Base-by-base conservation (phyloP, 2,329 filamentous ascomycete species). In the Drechslerella dactyloides region DNA sequence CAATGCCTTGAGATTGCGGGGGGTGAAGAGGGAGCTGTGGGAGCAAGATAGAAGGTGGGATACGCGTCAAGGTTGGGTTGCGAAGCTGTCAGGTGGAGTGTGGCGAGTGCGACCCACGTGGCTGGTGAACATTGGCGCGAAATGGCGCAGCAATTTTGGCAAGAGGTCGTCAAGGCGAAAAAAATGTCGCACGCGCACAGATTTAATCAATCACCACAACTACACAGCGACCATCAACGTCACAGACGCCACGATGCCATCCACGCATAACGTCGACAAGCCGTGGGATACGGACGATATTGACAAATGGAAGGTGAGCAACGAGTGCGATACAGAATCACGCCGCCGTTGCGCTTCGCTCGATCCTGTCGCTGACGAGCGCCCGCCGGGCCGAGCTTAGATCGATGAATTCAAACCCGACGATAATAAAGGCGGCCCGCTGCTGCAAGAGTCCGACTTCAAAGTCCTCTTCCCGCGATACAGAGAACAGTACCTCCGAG, bases 201-300 rank as follows among this genome's bases (percentile, higher is more conserved):
- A n/a, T 48, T 62, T 35, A 5, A 1, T 37, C 33, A 17, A 10
- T 42, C 42, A 48, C 52, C 52, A 17, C 57, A 69, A 30, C 54
- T 8, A 24, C 53, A n/a, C 54, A 27, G 27, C 57, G n/a, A 57
- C 19, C 15, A 51, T 46, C 50, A 40, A 37, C 35, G 46, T 15
- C 56, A 52, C 19, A 15, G 35, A 37, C 15, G 17, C 55, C 51
- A 42, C 77, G 53, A 92, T 96, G 92, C 91, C 92, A 74, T 94
- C 91, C 30, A 96, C 89, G 75, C 87, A 96, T 81, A 90, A 96
- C 74, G 89, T 86, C 76, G 91, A 96, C 1, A 96, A 96, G 80
- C 90, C 91, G 62, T 96, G 93, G 93, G 93, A 97, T 78, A 96
- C 93, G 64, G 93, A 96, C 74, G 94, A 97, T 78, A 91, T 97